Evolutionary conservation across 805 yeast species (phyloP).

Genomic region (Dipodascopsis uninucleata): DNA sequence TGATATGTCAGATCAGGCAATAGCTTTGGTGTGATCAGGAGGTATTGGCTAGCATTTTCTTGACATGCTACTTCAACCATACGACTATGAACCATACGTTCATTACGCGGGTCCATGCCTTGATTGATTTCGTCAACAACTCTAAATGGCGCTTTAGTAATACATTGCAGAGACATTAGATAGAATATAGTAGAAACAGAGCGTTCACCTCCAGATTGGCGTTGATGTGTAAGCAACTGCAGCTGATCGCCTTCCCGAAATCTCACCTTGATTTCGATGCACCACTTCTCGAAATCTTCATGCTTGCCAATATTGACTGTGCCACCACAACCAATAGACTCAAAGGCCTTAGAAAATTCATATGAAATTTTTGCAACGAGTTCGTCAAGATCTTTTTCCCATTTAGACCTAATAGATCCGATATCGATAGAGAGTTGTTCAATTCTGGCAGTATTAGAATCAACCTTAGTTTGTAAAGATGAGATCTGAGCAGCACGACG

Average conservation of each 20-base stretch:
- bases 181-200: slow-evolving; percentile 92
- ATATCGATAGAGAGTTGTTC: slow-evolving; percentile 40
- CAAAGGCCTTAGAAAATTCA: slow-evolving; percentile 64
- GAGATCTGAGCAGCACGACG: slow-evolving; percentile 42
- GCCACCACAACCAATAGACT: slow-evolving; percentile 83
- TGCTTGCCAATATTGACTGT: slow-evolving; percentile 56
- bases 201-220: slow-evolving; percentile 97
- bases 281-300: slow-evolving; percentile 68
- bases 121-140: slow-evolving; percentile 98
- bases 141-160: slow-evolving; percentile 84
- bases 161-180: slow-evolving; percentile 83
- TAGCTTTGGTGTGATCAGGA: slow-evolving; percentile 88
- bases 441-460: slow-evolving; percentile 34
- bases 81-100: slow-evolving; percentile 75
- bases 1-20: slow-evolving; percentile 74
- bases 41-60: slow-evolving; percentile 68
- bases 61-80: slow-evolving; percentile 81
- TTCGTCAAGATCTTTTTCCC: slow-evolving; percentile 61
- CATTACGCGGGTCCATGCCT: slow-evolving; percentile 96
- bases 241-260: slow-evolving; percentile 75
- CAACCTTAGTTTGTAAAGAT: slow-evolving; percentile 42
- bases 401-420: slow-evolving; percentile 39
- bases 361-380: slow-evolving; percentile 55
- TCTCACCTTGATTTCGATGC: slow-evolving; percentile 74
- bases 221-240: slow-evolving; percentile 71